phyloP scores from a whole-genome alignment of 2,329 filamentous ascomycete species.

The Leptographium wingfieldii region DNA sequence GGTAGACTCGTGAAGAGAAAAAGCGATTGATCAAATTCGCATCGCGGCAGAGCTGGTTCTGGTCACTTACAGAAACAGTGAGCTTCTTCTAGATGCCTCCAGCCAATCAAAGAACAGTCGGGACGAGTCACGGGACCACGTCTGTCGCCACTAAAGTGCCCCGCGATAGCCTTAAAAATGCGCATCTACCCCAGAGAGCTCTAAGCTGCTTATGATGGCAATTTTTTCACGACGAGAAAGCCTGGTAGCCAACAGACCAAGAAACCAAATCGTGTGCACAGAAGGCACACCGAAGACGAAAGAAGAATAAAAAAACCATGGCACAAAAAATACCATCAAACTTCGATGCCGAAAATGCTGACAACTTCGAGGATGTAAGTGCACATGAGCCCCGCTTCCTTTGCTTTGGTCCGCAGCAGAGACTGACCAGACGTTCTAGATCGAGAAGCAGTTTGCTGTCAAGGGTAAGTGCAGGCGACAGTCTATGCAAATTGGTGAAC shows the following conservation, averaged over 20 bases:
- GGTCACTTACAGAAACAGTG: neutral
- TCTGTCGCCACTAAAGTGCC: neutral
- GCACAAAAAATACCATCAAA: constrained; percentile 32
- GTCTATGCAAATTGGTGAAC: neutral
- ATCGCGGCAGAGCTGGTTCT: too few relatives aligned
- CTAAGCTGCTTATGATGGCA: neutral
- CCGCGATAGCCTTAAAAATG: neutral
- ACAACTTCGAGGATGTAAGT: constrained; percentile 44
- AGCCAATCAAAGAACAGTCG: neutral
- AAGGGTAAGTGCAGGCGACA: constrained; percentile 49
- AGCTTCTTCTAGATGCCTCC: neutral
- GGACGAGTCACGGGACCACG: neutral
- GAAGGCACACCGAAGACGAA: neutral
- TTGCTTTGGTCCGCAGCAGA: too few relatives aligned
- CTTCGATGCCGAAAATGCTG: constrained; percentile 46
- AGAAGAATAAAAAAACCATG: constrained; percentile 11
- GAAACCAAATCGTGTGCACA: neutral
- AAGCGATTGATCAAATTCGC: neutral
- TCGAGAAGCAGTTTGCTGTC: constrained; percentile 98
- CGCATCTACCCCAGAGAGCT: neutral
- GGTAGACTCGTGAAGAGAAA: neutral
- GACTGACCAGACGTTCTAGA: constrained; percentile 36
- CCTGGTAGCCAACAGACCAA: neutral
- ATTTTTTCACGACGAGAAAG: neutral
- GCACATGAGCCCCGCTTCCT: neutral